Base-by-base conservation (phyloP, 768 basidiomycete species). In the Leccinum imitatum region DNA sequence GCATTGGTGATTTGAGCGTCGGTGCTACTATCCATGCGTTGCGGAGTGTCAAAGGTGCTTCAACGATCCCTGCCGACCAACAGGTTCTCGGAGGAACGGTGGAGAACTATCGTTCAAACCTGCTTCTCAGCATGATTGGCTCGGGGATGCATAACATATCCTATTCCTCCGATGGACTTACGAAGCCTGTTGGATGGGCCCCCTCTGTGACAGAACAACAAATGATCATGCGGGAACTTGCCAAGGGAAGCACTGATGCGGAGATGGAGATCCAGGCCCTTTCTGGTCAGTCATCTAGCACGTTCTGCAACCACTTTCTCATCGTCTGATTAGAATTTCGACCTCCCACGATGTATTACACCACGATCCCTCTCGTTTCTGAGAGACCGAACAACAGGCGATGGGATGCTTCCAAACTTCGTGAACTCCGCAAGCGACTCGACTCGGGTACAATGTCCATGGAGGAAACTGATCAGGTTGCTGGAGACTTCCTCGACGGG, bases 161-260 rank as follows among this genome's bases (percentile, higher is more conserved):
- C 13, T 81, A 79, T 62, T 75, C 78, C 57, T 75, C 78, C 37
- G 90, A 89, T 61, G 84, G 84, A 30, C 67, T 82, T 50, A 71
- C 79, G 54, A 89, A 88, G 71, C 80, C 85, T 44, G 78, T 84
- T 62, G 84, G 85, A n/a, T 89, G 86, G 84, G 75, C 80, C 31
- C 82, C 86, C 9, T 84, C 86, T 6, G 86, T 95, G 57, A 95
- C 92, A 3, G 96, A 98, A 75, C 92, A 95, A 71, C 95, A 98
- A 75, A 92, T 97, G 90, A 89, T 99, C 63, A 90, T 98, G 90
- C 86, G 87, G 69, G 94, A 98, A 73, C 81, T 99, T 19, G 88
- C 90, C 68, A 85, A 79, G 27, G 89, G 94, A 39, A 82, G 83
- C 59, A 72, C 78, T 1, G 91, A 95, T 61, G 87, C 91, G 6